Evolutionary conservation across 495 filamentous ascomycete genomes (phyloP).

Genomic region (Penicillium mononematosum): DNA sequence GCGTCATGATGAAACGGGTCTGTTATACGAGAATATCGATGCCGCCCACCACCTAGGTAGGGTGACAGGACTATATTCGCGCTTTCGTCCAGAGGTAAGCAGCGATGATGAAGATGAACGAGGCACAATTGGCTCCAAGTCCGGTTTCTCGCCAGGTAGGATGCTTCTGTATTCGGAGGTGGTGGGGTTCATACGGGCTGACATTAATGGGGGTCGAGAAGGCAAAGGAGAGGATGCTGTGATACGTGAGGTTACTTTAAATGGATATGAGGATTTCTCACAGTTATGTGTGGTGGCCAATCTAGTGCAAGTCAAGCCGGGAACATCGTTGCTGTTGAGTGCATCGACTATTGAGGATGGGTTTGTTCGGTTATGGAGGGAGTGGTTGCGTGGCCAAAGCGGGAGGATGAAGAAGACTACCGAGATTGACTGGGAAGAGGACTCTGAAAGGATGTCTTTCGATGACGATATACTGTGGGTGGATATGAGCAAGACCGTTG

Average conservation of each 20-base stretch:
- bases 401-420: slow-evolving; percentile 14
- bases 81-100: slow-evolving; percentile 58
- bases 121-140: slow-evolving; percentile 16
- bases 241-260: slow-evolving; percentile 61
- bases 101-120: slow-evolving; percentile 33
- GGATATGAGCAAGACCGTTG: slow-evolving; percentile 52
- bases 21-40: slow-evolving; percentile 41
- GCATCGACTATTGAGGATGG: slow-evolving; percentile 63
- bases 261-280: slow-evolving; percentile 65
- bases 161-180: slow-evolving; percentile 9
- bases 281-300: slow-evolving; percentile 68
- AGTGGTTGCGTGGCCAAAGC: slow-evolving; percentile 61
- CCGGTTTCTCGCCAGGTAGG: slow-evolving; percentile 23
- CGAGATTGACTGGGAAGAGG: slow-evolving; percentile 9
- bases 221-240: slow-evolving; percentile 7
- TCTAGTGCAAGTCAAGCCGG: slow-evolving; percentile 64
- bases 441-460: not conserved
- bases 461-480: slow-evolving; percentile 54
- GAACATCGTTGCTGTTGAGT: slow-evolving; percentile 53
- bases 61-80: slow-evolving; percentile 50
- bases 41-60: slow-evolving; percentile 32
- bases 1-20: slow-evolving; percentile 35
- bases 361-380: slow-evolving; percentile 62
- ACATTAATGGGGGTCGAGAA: slow-evolving; percentile 22
- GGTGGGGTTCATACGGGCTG: slow-evolving; percentile 40